A percentile compares a stretch with the other conserved stretches of the same genome.
phyloP scores from a whole-genome alignment of 2,329 filamentous ascomycete genomes.

The Fusarium dimerum region DNA sequence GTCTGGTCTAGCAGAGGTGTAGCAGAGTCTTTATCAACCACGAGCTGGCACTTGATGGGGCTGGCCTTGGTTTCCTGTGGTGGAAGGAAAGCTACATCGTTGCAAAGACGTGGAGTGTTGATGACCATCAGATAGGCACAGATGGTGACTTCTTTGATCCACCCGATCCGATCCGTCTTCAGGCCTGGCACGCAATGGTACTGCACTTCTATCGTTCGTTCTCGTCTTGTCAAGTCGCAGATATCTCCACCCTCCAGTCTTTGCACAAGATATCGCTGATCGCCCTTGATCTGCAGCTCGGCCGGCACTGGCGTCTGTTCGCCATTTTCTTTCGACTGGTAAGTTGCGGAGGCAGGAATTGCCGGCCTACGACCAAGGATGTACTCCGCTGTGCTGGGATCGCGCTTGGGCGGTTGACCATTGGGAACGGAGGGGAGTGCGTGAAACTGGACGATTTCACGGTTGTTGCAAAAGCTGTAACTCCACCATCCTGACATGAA shows the following conservation, averaged over 20 bases:
- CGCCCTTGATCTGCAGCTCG: slow-evolving; percentile 77
- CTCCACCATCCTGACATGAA: slow-evolving; percentile 89
- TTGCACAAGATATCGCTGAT: slow-evolving; percentile 85
- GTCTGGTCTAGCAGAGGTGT: slow-evolving; percentile 37
- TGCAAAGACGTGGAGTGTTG: slow-evolving; percentile 84
- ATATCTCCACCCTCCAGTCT: slow-evolving; percentile 75
- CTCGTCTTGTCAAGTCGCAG: slow-evolving; percentile 82
- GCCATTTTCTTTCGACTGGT: slow-evolving; percentile 23
- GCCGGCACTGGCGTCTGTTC: slow-evolving; percentile 45
- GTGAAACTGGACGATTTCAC: slow-evolving; percentile 88
- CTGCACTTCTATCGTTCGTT: slow-evolving; percentile 82
- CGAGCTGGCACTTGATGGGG: slow-evolving; percentile 72
- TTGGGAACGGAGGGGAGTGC: slow-evolving; percentile 68
- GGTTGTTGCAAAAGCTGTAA: slow-evolving; percentile 90
- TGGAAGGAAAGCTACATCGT: slow-evolving; percentile 82
- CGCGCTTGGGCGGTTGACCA: slow-evolving; percentile 74
- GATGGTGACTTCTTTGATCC: slow-evolving; percentile 91
- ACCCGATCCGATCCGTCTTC: slow-evolving; percentile 74
- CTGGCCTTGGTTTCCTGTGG: slow-evolving; percentile 77
- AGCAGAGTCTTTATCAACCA: slow-evolving; percentile 54
- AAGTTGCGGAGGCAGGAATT: slow-evolving; percentile 33
- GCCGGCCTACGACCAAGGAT: slow-evolving; percentile 63
- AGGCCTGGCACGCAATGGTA: slow-evolving; percentile 76
- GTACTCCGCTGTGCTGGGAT: slow-evolving; percentile 74
- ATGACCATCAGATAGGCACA: slow-evolving; percentile 94